Conservation (phyloP, 2,329 filamentous ascomycete genomes). For the Xylariaceae sp. region DNA sequence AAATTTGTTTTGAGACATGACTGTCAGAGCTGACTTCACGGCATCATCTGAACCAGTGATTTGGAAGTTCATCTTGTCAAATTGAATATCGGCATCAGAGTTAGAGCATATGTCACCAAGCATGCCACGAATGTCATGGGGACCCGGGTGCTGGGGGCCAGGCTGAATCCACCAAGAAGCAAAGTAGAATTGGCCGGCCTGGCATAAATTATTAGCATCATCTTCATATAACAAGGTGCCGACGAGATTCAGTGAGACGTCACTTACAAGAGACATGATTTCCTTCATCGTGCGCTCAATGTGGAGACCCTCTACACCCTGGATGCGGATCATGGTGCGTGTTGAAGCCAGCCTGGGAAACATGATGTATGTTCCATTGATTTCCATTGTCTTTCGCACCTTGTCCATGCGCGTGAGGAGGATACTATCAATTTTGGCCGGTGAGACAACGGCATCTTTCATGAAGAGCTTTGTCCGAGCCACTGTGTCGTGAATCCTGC, state of each 20-base stretch:
- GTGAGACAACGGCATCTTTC: slow-evolving; percentile 87
- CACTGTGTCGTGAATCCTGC: slow-evolving; percentile 84
- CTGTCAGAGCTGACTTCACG: slow-evolving; percentile 90
- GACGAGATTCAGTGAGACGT: background rate
- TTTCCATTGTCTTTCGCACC: slow-evolving; percentile 95
- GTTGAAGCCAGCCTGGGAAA: slow-evolving; percentile 86
- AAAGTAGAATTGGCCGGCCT: slow-evolving; percentile 94
- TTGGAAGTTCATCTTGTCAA: slow-evolving; percentile 90
- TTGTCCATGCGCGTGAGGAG: slow-evolving; percentile 89
- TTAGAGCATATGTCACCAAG: slow-evolving; percentile 94
- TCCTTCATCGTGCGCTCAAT: slow-evolving; percentile 94
- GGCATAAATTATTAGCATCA: slow-evolving; percentile 27
- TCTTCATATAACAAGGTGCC: background rate
- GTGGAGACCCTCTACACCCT: slow-evolving; percentile 88
- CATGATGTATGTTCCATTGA: slow-evolving; percentile 91
- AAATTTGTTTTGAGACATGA: slow-evolving; percentile 88
- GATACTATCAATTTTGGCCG: slow-evolving; percentile 93
- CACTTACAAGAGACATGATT: slow-evolving; percentile 84
- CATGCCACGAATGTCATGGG: slow-evolving; percentile 83
- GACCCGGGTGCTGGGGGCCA: slow-evolving; percentile 61
- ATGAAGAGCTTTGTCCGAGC: slow-evolving; percentile 78
- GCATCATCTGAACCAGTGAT: slow-evolving; percentile 95
- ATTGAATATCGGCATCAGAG: slow-evolving; percentile 90
- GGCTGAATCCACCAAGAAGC: slow-evolving; percentile 93
- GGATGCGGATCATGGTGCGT: slow-evolving; percentile 80